These are phyloP conservation scores for Alternaria sp. DNA, from an alignment of 2,329 filamentous ascomycete genomes.

Conservation along the genomic window DNA sequence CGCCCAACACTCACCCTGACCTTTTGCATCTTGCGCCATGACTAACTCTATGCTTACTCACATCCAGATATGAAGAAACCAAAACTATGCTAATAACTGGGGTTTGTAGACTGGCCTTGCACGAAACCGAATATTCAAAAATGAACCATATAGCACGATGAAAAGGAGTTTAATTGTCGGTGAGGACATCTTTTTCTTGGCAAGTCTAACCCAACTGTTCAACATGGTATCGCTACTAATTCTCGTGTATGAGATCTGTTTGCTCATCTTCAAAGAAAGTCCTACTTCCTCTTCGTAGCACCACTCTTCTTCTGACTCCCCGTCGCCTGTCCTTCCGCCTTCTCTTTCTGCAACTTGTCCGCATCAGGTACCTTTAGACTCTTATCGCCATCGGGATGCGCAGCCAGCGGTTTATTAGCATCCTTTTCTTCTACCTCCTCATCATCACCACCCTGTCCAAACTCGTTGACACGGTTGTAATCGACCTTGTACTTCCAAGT, in stretches of 20 bases:
- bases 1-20: background rate
- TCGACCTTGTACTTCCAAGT: slow-evolving; percentile 91
- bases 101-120: background rate
- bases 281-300: slow-evolving; percentile 46
- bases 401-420: slow-evolving; percentile 52
- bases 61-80: background rate
- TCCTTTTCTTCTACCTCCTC: slow-evolving; percentile 65
- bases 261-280: background rate
- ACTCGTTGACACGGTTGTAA: slow-evolving; percentile 93
- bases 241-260: background rate
- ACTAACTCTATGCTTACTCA: background rate
- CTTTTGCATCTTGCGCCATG: background rate
- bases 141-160: no score
- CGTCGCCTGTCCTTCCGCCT: slow-evolving; percentile 26
- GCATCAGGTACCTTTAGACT: slow-evolving; percentile 36
- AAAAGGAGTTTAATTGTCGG: no score
- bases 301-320: slow-evolving; percentile 40
- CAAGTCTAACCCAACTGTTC: background rate
- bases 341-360: slow-evolving; percentile 31
- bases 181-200: background rate
- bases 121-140: background rate
- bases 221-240: background rate
- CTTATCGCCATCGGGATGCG: slow-evolving; percentile 45
- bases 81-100: background rate
- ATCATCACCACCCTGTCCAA: slow-evolving; percentile 97